Evolutionary conservation across 768 basidiomycete species (phyloP), one percentile per base, ranked within the genome.

Genomic region (Termitomyces sp.): DNA sequence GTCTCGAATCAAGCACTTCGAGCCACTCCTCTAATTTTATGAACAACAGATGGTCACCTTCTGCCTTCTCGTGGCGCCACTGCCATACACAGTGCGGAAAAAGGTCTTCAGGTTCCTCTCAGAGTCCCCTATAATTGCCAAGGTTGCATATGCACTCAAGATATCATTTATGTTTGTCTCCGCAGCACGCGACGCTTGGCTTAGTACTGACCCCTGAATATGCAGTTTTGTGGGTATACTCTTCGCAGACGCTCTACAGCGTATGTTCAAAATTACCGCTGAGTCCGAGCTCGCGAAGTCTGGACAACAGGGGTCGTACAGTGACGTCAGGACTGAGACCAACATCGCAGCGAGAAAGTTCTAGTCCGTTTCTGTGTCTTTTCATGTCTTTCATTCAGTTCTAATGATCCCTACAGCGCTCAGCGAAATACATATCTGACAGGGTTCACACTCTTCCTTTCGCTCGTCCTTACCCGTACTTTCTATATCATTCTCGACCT

Each of bases 341-440:
- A 92, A 86, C 71, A 81, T 94, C 66, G 87, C 96, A 0, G 94
- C 94, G 32, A 84, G 94, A 63, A 95, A 95, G 74, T 98, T 98
- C 79, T 96, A 96, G 90, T 94, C 68, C 62, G 86, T 80, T 32
- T 62, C 9, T 1, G 14, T n/a, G 32, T 20, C 1, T n/a, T 1
- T 57, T 8, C 49, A 4, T 45, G n/a, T 29, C 9, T 42, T 31
- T 55, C 40, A 17, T 32, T 3, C 17, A 32, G 1, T 12, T 34
- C 8, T 17, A 55, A 43, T 9, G 31, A 45, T 5, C n/a, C 31
- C 11, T 34, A 17, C n/a, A 94, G 92, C 68, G 83, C 93, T 2
- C 93, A 96, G 72, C 83, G 94, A 59, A 97, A 96, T 71, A 87
- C 89, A 61, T 98, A 98, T 72, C 83, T 98, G 15, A 96, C 95